These are phyloP conservation scores for Diophrys sp. DNA, from an alignment of 73 alveolate genomes.

Conservation along the genomic window DNA sequence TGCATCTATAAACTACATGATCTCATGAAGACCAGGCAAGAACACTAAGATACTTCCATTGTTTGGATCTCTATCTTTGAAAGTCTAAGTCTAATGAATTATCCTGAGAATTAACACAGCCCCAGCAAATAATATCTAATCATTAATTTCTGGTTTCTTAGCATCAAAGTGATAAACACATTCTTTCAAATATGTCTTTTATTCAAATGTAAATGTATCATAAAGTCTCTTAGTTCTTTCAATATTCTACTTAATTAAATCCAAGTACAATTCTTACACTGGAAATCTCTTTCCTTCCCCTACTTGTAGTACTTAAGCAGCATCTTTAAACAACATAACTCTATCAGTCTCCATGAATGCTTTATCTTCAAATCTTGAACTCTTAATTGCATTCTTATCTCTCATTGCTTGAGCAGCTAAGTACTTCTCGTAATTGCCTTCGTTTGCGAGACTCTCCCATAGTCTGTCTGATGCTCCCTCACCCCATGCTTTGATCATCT, in stretches of 20 bases:
- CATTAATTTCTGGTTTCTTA: neutral
- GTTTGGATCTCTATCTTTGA: conserved; percentile 41
- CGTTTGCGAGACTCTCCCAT: neutral
- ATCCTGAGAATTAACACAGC: conserved; percentile 37
- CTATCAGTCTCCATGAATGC: neutral
- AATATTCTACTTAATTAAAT: too few relatives aligned
- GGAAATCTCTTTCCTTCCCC: neutral
- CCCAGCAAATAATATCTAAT: neutral
- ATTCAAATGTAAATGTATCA: neutral
- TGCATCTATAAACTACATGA: conserved; percentile 51
- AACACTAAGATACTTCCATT: conserved; percentile 74
- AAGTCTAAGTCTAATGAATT: conserved; percentile 16
- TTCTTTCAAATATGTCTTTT: neutral
- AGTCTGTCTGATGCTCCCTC: neutral
- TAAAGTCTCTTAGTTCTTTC: neutral
- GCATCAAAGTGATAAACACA: neutral
- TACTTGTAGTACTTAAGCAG: neutral
- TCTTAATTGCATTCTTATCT: neutral
- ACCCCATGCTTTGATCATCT: neutral
- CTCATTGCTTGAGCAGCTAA: neutral
- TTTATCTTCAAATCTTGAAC: neutral
- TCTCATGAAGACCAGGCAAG: conserved; percentile 87
- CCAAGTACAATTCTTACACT: neutral
- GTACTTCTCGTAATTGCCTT: neutral
- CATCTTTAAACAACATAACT: neutral